Evolutionary conservation across 1,284 basidiomycete species (phyloP).

Genomic region (Farysia itapuensis): DNA sequence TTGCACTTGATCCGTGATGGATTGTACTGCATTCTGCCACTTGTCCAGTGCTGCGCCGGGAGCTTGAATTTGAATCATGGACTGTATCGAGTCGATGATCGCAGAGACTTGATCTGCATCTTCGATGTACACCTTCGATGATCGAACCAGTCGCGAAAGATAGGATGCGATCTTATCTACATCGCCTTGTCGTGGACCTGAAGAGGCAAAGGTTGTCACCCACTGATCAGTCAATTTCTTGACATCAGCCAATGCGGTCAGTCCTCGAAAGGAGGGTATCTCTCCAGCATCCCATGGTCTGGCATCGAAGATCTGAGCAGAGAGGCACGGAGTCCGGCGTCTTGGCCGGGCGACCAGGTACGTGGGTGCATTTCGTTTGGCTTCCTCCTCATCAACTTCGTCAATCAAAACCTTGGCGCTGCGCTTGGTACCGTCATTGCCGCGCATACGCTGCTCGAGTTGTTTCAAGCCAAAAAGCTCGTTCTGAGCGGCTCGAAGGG

Average conservation of each 20-base stretch:
- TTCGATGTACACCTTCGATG: slow-evolving; percentile 3
- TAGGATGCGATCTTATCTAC: slow-evolving; percentile 25
- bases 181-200: slow-evolving; percentile 37
- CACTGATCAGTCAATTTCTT: slow-evolving; percentile 25
- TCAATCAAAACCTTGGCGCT: neutral
- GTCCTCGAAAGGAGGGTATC: slow-evolving; percentile 15
- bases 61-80: too few relatives aligned
- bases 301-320: slow-evolving; percentile 6
- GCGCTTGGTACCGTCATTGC: neutral
- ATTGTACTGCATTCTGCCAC: slow-evolving; percentile 10
- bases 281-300: neutral
- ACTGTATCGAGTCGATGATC: slow-evolving; percentile 4
- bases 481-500: slow-evolving; percentile 19
- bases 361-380: slow-evolving; percentile 9
- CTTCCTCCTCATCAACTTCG: slow-evolving; percentile 5
- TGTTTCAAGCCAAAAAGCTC: slow-evolving; percentile 9
- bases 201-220: slow-evolving; percentile 20
- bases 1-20: slow-evolving; percentile 1
- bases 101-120: slow-evolving; percentile 10
- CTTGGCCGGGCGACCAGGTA: slow-evolving; percentile 9
- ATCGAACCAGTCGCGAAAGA: slow-evolving; percentile 8
- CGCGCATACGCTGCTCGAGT: slow-evolving; percentile 6
- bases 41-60: too few relatives aligned
- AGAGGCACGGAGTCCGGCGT: neutral
- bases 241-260: slow-evolving; percentile 12